Evolutionary conservation across 441 rosid species (phyloP).

Genomic region (Adansonia grandidieri): DNA sequence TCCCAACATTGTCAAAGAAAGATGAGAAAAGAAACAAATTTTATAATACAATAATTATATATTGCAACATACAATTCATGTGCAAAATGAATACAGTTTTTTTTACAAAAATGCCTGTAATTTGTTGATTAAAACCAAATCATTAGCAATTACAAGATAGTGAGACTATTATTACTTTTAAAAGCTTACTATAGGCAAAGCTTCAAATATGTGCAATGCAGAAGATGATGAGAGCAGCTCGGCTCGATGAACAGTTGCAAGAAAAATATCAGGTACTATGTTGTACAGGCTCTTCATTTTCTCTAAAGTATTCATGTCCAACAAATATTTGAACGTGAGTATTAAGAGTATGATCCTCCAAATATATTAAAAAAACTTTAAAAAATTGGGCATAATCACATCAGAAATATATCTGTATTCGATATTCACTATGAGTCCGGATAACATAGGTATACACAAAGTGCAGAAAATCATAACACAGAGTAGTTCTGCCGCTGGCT

Average conservation of each 20-base stretch:
- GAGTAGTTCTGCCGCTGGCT: conserved; percentile 28
- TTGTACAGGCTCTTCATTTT: too few species aligned
- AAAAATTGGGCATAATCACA: too few species aligned
- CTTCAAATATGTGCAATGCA: conserved; percentile 27
- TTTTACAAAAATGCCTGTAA: conserved; percentile 16
- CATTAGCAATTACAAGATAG: background rate
- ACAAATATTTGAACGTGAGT: too few species aligned
- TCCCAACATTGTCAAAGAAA: conserved; percentile 1
- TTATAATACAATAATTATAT: background rate
- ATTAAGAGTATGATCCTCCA: too few species aligned
- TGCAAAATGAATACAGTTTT: conserved; percentile 18
- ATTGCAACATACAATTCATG: conserved; percentile 24
- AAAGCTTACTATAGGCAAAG: conserved; percentile 22
- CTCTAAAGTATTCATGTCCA: too few species aligned
- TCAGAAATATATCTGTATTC: too few species aligned
- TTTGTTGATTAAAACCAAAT: background rate
- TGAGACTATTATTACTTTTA: conserved; percentile 1
- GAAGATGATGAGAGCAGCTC: background rate
- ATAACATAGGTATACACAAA: background rate
- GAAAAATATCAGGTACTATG: background rate
- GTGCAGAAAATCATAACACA: conserved; percentile 12
- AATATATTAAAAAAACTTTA: too few species aligned
- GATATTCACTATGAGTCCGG: too few species aligned
- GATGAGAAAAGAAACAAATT: background rate
- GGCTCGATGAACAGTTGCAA: background rate